Evolutionary conservation across 2,329 filamentous ascomycete genomes (phyloP).

Genomic region (Ceratocystis variospora): DNA sequence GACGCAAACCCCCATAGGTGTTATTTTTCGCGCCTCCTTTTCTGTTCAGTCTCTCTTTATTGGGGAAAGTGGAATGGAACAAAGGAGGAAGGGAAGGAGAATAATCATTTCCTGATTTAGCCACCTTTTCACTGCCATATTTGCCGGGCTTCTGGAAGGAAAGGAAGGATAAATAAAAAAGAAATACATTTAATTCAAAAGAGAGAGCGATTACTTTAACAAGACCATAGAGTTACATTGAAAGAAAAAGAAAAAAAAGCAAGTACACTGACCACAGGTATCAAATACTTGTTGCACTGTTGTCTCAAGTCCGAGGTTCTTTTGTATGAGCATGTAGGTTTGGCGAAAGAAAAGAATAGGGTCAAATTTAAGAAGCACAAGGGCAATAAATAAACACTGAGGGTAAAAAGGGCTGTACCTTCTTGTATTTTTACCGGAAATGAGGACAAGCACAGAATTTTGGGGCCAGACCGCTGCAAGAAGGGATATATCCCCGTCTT

Average conservation of each 20-base stretch:
- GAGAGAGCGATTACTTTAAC: not conserved
- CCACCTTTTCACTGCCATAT: no score
- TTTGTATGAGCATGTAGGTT: no score
- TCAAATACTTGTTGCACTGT: no score
- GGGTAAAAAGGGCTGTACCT: not conserved
- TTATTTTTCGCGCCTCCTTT: no score
- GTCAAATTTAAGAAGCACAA: not conserved
- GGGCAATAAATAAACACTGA: not conserved
- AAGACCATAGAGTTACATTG: not conserved
- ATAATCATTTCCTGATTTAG: no score
- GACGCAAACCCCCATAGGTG: no score
- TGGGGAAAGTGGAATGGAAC: no score
- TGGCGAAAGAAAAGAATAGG: not conserved
- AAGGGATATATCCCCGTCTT: slow-evolving; percentile 3
- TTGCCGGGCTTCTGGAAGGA: not conserved
- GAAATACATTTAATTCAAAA: not conserved
- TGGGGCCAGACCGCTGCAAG: not conserved
- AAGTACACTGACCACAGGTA: no score
- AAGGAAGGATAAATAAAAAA: not conserved
- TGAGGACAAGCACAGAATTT: not conserved
- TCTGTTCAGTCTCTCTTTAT: no score
- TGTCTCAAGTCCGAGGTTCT: no score
- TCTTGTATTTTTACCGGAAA: slow-evolving; percentile 4
- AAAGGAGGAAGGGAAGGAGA: no score
- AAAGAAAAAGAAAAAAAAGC: not conserved